Conservation (phyloP, 495 filamentous ascomycete genomes). For the Aspergillus leporis region DNA sequence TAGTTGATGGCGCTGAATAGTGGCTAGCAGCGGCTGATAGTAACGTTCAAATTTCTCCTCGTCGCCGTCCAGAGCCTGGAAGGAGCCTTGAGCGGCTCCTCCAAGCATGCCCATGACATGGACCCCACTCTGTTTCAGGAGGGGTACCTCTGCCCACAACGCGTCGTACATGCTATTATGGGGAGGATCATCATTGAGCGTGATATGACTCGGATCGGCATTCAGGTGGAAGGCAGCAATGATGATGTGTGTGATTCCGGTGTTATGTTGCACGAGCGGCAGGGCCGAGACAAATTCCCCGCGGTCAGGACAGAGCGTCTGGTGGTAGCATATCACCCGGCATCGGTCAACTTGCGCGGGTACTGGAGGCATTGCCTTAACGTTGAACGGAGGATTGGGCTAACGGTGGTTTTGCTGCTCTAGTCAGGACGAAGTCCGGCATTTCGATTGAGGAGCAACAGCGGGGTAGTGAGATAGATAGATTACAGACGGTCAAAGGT, state of each 20-base stretch:
- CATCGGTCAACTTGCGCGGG: constrained; percentile 31
- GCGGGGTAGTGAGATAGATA: background rate
- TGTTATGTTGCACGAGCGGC: constrained; percentile 60
- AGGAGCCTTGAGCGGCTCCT: constrained; percentile 73
- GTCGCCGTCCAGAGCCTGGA: constrained; percentile 60
- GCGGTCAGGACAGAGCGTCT: constrained; percentile 58
- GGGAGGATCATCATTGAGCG: constrained; percentile 74
- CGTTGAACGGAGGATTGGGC: background rate
- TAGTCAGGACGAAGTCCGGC: background rate
- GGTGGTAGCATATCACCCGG: constrained; percentile 68
- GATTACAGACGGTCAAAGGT: background rate
- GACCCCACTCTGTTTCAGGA: constrained; percentile 63
- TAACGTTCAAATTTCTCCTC: constrained; percentile 61
- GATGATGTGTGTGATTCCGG: constrained; percentile 72
- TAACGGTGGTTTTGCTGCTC: background rate
- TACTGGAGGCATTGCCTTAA: constrained; percentile 37
- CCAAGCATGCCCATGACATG: constrained; percentile 82
- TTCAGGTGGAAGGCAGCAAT: constrained; percentile 82
- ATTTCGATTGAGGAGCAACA: background rate
- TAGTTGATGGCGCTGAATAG: constrained; percentile 57
- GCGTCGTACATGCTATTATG: constrained; percentile 54
- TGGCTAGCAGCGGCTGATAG: constrained; percentile 62
- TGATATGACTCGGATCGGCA: constrained; percentile 56
- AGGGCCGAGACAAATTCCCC: constrained; percentile 67
- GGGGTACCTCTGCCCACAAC: constrained; percentile 70